A percentile compares a stretch with the other conserved stretches of the same genome.
Evolutionary conservation across 1,284 basidiomycete genomes (phyloP).

Genomic region (Trametes versicolor): DNA sequence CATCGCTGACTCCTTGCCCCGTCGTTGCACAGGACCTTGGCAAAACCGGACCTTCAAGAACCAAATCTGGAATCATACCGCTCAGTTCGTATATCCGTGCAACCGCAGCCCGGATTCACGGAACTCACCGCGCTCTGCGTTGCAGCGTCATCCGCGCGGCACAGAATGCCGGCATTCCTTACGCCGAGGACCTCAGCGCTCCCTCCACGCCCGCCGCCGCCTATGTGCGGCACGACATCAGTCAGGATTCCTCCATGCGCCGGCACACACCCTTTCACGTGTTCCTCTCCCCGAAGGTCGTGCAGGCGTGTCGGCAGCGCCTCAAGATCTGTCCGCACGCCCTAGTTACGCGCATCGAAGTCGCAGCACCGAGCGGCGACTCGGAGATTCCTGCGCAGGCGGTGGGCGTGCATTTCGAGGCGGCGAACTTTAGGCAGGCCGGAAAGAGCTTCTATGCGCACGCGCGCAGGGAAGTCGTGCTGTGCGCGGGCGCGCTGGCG

Average conservation of each 20-base stretch:
- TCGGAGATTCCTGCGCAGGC: conserved; percentile 8
- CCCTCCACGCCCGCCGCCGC: conserved; percentile 38
- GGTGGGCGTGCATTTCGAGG: conserved; percentile 32
- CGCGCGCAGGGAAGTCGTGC: conserved; percentile 43
- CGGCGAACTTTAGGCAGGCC: conserved; percentile 7
- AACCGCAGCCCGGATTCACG: background rate
- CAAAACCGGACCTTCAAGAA: conserved; percentile 15
- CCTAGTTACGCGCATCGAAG: conserved; percentile 34
- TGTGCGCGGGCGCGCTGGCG: conserved; percentile 46
- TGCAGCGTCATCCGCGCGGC: conserved; percentile 33
- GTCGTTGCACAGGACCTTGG: conserved; percentile 21
- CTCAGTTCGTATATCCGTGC: background rate
- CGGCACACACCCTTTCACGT: conserved; percentile 43
- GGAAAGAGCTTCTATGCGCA: conserved; percentile 27
- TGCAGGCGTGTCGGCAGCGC: conserved; percentile 23
- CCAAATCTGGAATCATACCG: conserved; percentile 9
- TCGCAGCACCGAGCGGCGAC: conserved; percentile 7
- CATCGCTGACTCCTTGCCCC: background rate
- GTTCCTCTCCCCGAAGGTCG: conserved; percentile 41
- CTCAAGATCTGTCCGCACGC: conserved; percentile 44
- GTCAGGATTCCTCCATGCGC: conserved; percentile 34
- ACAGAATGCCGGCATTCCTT: conserved; percentile 36
- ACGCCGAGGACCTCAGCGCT: conserved; percentile 41
- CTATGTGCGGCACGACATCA: conserved; percentile 37
- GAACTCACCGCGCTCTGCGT: background rate